Evolutionary conservation across 1,139 yeast genomes (phyloP).

Genomic region (Candida sp.): DNA sequence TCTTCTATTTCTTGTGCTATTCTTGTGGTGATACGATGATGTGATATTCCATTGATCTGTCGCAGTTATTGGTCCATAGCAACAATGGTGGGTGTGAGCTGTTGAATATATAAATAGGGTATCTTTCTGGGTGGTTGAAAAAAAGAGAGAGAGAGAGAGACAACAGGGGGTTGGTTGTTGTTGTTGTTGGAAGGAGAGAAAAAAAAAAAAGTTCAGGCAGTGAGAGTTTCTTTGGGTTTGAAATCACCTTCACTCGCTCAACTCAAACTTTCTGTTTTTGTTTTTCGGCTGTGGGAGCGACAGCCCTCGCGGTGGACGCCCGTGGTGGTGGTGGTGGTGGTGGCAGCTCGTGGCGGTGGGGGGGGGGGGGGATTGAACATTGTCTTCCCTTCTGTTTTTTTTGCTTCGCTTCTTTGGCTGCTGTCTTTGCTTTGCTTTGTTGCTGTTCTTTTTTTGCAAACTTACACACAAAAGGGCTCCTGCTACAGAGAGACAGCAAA

Average conservation of each 20-base stretch:
- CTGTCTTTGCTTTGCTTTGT: neutral
- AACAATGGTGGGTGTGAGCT: neutral
- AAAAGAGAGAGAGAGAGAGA: neutral
- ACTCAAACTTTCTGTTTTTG: neutral
- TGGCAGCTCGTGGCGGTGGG: too few relatives aligned
- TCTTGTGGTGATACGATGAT: neutral
- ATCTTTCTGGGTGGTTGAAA: neutral
- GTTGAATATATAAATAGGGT: neutral
- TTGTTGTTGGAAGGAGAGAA: neutral
- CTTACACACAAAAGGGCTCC: neutral
- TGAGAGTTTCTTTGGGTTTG: too few relatives aligned
- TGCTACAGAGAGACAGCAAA: neutral
- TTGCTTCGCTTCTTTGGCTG: too few relatives aligned
- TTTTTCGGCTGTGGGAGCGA: neutral
- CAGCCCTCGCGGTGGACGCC: too few relatives aligned
- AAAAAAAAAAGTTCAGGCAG: neutral
- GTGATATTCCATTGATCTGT: neutral
- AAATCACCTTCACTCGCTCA: too few relatives aligned
- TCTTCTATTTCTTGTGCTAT: neutral
- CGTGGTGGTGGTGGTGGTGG: too few relatives aligned
- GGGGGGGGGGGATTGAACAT: too few relatives aligned
- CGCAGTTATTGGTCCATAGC: conserved; percentile 2
- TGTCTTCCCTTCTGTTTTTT: too few relatives aligned
- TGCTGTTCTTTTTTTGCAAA: neutral
- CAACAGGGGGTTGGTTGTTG: neutral